Conservation (phyloP, 257 asterid species). For the Nemophila menziesii region DNA sequence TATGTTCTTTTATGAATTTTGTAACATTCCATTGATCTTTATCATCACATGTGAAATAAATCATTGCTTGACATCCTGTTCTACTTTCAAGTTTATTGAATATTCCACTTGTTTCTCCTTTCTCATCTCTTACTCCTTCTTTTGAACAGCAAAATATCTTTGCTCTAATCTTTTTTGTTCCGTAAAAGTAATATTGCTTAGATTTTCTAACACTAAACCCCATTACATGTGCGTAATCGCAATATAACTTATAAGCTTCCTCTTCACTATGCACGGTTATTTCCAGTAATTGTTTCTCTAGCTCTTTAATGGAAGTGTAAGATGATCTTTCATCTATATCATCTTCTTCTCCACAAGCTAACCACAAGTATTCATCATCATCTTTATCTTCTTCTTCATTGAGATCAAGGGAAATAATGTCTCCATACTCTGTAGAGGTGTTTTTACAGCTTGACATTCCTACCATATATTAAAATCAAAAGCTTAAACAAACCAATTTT, state of each 20-base stretch:
- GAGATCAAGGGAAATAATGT: neutral
- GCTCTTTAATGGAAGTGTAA: neutral
- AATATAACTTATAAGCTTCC: slow-evolving; percentile 62
- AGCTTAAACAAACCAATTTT: neutral
- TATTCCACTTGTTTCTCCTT: slow-evolving; percentile 17
- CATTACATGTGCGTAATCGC: slow-evolving; percentile 56
- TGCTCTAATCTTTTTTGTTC: slow-evolving; percentile 48
- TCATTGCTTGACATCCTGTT: slow-evolving; percentile 11
- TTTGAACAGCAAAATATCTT: slow-evolving; percentile 58
- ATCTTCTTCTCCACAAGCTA: neutral
- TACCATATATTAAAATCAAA: neutral
- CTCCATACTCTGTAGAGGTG: neutral
- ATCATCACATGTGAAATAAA: slow-evolving; percentile 6
- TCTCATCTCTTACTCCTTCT: slow-evolving; percentile 43
- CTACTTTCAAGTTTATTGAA: slow-evolving; percentile 5
- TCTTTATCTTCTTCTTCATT: neutral
- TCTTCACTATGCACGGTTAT: slow-evolving; percentile 28
- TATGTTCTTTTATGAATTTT: slow-evolving; percentile 11
- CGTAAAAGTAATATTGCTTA: slow-evolving; percentile 60
- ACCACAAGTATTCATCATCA: neutral
- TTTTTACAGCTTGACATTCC: neutral
- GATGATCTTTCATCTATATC: neutral
- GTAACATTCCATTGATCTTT: slow-evolving; percentile 10
- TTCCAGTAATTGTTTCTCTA: neutral
- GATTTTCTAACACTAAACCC: slow-evolving; percentile 66